A percentile compares a stretch with the other conserved stretches of the same genome.
Conservation (phyloP, 495 filamentous ascomycete genomes). For the Penicillium salamii region DNA sequence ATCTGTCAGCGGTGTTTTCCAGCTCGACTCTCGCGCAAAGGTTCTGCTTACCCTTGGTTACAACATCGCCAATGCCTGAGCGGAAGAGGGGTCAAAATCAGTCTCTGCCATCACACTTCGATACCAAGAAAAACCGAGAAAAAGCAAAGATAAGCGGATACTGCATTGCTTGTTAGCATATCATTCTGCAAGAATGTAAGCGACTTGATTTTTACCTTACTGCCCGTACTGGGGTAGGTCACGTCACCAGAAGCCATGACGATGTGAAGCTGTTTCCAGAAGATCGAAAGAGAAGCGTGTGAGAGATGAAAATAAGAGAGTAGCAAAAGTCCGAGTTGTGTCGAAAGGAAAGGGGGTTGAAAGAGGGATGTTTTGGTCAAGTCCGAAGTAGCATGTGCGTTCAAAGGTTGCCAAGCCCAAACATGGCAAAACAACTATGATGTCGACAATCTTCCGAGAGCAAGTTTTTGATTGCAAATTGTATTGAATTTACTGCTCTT, state of each 20-base stretch:
- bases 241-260: constrained; percentile 37
- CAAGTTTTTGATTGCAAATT: no score
- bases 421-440: not conserved
- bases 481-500: no score
- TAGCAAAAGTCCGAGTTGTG: not conserved
- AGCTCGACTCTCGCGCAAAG: not conserved
- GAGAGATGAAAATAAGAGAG: not conserved
- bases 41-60: constrained; percentile 32
- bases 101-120: constrained; percentile 3
- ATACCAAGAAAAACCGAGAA: not conserved
- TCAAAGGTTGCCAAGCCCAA: constrained; percentile 10
- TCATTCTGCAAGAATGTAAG: constrained; percentile 2
- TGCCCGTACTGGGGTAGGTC: constrained; percentile 41
- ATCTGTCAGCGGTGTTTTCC: constrained; percentile 33
- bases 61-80: constrained; percentile 25
- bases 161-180: constrained; percentile 14
- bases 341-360: not conserved
- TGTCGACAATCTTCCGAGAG: no score
- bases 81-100: constrained; percentile 15
- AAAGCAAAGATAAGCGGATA: constrained; percentile 2
- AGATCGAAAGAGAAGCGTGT: not conserved
- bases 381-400: constrained; percentile 20
- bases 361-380: constrained; percentile 25
- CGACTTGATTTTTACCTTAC: constrained; percentile 37
- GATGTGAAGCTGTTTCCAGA: constrained; percentile 2